phyloP scores from a whole-genome alignment of 1,284 basidiomycete genomes.

The Puccinia polysora region DNA sequence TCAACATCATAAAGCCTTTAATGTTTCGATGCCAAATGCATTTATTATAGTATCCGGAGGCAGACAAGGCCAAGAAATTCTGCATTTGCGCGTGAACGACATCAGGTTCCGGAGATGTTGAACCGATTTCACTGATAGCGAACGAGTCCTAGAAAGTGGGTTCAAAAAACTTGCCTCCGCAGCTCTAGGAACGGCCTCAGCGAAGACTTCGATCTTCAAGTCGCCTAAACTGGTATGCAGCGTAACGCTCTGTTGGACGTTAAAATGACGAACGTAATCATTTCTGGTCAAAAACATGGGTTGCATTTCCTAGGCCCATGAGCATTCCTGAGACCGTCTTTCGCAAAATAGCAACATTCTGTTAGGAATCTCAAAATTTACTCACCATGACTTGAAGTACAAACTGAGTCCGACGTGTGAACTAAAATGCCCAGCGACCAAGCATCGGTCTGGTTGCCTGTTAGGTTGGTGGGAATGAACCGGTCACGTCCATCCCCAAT shows the following conservation, averaged over 20 bases:
- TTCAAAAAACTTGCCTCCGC: constrained; percentile 61
- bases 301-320: too few relatives aligned
- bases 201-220: constrained; percentile 96
- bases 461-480: too few relatives aligned
- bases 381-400: too few relatives aligned
- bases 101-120: neutral
- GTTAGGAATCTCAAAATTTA: too few relatives aligned
- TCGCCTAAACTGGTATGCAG: constrained; percentile 90
- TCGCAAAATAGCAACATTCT: too few relatives aligned
- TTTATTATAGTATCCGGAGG: constrained; percentile 78
- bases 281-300: too few relatives aligned
- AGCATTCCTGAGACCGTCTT: too few relatives aligned
- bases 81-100: constrained; percentile 51
- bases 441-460: too few relatives aligned
- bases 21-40: constrained; percentile 72
- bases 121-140: neutral
- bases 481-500: too few relatives aligned
- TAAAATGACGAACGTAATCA: too few relatives aligned
- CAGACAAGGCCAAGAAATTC: constrained; percentile 93
- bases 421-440: too few relatives aligned
- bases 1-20: constrained; percentile 18
- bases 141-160: neutral
- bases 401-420: too few relatives aligned
- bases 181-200: constrained; percentile 86
- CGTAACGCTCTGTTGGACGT: constrained; percentile 64